These are phyloP conservation scores for Penicillium samsonianum DNA, from an alignment of 495 filamentous ascomycete species.

Conservation along the genomic window DNA sequence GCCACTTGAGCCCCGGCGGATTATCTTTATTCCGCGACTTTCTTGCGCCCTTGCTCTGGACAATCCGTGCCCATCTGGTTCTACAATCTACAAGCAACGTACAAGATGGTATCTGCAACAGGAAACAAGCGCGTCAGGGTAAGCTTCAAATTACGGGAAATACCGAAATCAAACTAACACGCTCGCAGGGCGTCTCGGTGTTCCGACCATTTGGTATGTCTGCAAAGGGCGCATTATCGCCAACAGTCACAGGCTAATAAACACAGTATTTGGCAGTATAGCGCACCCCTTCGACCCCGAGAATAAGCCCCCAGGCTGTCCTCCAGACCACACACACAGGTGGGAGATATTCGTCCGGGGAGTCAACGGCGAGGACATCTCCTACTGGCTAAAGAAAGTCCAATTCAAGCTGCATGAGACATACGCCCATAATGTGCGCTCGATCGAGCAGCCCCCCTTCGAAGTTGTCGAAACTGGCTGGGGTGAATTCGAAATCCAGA, in stretches of 20 bases:
- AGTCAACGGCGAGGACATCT: slow-evolving; percentile 81
- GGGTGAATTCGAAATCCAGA: slow-evolving; percentile 95
- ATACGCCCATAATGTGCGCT: slow-evolving; percentile 83
- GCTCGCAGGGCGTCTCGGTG: slow-evolving; percentile 64
- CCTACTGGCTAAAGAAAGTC: slow-evolving; percentile 94
- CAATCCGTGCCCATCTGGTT: not conserved
- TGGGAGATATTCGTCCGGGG: slow-evolving; percentile 93
- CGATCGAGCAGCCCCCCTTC: slow-evolving; percentile 75
- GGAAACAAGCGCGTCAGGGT: slow-evolving; percentile 61
- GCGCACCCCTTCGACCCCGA: slow-evolving; percentile 73
- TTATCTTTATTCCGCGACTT: slow-evolving; percentile 3
- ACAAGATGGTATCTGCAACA: slow-evolving; percentile 56
- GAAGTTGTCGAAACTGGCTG: slow-evolving; percentile 89
- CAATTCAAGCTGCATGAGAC: slow-evolving; percentile 98
- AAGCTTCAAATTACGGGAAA: slow-evolving; percentile 14
- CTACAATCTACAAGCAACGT: slow-evolving; percentile 4
- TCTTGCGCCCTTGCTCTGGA: slow-evolving; percentile 14
- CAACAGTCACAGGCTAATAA: slow-evolving; percentile 13
- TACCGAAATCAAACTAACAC: slow-evolving; percentile 17
- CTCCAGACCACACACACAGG: slow-evolving; percentile 84
- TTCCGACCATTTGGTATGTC: slow-evolving; percentile 68
- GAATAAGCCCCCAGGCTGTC: slow-evolving; percentile 59
- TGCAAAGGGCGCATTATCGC: slow-evolving; percentile 1
- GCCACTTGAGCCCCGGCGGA: slow-evolving; percentile 3
- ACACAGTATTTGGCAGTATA: slow-evolving; percentile 71